Base-by-base conservation (phyloP, 1,139 yeast genomes). In the Torulaspora pretoriensis region DNA sequence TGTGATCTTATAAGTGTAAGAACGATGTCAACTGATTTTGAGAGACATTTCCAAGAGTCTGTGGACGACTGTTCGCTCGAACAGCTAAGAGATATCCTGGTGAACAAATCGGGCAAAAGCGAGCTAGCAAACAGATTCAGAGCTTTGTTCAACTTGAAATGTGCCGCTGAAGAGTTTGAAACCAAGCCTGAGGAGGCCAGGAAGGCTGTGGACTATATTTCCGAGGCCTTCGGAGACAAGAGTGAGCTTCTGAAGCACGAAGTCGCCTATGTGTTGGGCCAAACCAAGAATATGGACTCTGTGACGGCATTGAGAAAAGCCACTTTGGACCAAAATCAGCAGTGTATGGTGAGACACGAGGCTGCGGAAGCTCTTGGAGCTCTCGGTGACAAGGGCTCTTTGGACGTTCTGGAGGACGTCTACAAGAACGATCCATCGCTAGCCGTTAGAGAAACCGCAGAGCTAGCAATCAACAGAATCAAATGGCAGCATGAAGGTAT, bases 281-380 rank as follows among this genome's bases (percentile, higher is more conserved):
- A 94, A 68, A 89, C 97, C 42, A 81, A 84, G 61, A 90, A 90
- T 68, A 64, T 81, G 55, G 68, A 77, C 45, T 90, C 96, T 46
- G 86, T 94, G 45, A 81, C 83, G 36, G 75, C 79, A 46, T 75
- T 94, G 52, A 77, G 88, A 64, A 72, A 74, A n/a, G 95, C 87
- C 28, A 75, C 92, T 56, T 68, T 70, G 46, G 83, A 84, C 63
- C 57, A 61, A 23, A 60, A 72, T 40, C 97, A 94, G 69, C 92
- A 84, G 64, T 74, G 86, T 48, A 94, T 94, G 97, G 99, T 94
- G 29, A 84, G 99, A 67, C 99, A 94, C 66, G 99, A 94, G 68
- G 98, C 98, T 16, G 98, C 98, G 9, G 99, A 94, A 69, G 98
- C 97, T 26, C 75, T 94, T 46, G 99, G 98, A 48, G 98, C 98